These are phyloP conservation scores for Acacia pycnantha DNA, from an alignment of 331 rosid genomes.

Conservation along the genomic window DNA sequence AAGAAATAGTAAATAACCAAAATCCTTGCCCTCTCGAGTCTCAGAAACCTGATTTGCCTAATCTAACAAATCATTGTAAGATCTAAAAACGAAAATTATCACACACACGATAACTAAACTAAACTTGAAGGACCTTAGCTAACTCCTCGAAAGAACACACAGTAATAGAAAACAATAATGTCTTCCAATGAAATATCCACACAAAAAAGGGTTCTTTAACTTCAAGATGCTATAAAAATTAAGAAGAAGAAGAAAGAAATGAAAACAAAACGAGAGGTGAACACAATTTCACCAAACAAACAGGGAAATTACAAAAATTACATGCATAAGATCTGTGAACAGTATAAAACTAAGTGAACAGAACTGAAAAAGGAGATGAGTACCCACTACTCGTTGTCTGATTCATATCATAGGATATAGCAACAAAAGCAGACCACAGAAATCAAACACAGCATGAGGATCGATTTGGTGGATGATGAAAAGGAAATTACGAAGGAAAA, in stretches of 20 bases:
- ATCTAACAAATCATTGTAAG: not conserved
- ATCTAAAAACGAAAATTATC: not conserved
- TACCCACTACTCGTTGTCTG: not conserved
- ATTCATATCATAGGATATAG: not conserved
- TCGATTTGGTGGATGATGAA: not conserved
- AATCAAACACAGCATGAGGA: not conserved
- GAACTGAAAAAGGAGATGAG: not conserved
- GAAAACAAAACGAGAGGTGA: not conserved
- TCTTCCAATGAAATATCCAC: not conserved
- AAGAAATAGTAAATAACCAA: not conserved
- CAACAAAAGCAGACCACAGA: not conserved
- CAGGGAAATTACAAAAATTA: not conserved
- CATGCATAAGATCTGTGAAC: not conserved
- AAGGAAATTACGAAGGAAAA: not conserved
- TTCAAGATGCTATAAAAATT: not conserved
- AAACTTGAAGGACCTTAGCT: no score
- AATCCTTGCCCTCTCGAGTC: not conserved
- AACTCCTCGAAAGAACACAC: not conserved
- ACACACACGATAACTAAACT: not conserved
- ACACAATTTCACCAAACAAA: not conserved
- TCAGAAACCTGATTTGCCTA: not conserved
- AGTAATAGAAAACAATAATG: not conserved
- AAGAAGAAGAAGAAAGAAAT: not conserved
- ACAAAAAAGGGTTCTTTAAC: not conserved
- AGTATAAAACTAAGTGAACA: not conserved